Percentiles rank a stretch among this genome's conserved stretches.
Conservation (phyloP, 192 early-diverging fungal species). For the Coemansia sp. region DNA sequence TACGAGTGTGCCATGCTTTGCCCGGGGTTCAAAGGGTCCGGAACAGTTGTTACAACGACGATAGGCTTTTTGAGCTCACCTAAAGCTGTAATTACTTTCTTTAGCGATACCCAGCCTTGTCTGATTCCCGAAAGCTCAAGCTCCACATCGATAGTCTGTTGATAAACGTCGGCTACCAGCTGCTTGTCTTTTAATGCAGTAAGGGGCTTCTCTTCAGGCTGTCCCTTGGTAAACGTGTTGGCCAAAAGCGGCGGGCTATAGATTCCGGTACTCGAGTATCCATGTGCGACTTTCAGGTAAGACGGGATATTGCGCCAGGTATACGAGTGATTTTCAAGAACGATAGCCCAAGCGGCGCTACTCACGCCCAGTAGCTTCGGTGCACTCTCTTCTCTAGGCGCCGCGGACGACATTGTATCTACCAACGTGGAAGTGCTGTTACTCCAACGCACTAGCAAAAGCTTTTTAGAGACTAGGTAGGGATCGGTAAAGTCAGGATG, state of each 20-base stretch:
- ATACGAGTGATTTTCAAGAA: conserved; percentile 16
- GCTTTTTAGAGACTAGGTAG: not conserved
- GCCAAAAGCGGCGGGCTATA: conserved; percentile 10
- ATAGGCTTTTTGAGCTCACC: not conserved
- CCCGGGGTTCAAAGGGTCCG: not conserved
- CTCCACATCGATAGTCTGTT: conserved; percentile 12
- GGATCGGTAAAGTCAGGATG: conserved; percentile 18
- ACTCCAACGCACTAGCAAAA: conserved; percentile 5
- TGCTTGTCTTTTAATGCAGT: not conserved
- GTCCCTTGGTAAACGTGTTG: conserved; percentile 11
- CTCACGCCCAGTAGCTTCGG: not conserved
- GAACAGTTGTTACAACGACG: not conserved
- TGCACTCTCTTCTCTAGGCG: no score
- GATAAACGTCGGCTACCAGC: conserved; percentile 1
- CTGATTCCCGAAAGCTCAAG: conserved; percentile 19
- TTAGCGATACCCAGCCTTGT: conserved; percentile 10
- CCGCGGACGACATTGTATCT: not conserved
- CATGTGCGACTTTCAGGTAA: not conserved
- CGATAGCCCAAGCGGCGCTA: conserved; percentile 18
- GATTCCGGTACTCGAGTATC: no score
- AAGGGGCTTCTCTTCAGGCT: not conserved
- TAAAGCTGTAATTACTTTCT: conserved; percentile 58
- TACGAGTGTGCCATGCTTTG: not conserved
- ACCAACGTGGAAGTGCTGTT: not conserved
- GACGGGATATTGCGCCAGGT: not conserved